Percentiles rank a stretch among this genome's conserved stretches.
These are phyloP conservation scores for Verticillium isaacii DNA, from an alignment of 2,329 filamentous ascomycete species.

Conservation along the genomic window DNA sequence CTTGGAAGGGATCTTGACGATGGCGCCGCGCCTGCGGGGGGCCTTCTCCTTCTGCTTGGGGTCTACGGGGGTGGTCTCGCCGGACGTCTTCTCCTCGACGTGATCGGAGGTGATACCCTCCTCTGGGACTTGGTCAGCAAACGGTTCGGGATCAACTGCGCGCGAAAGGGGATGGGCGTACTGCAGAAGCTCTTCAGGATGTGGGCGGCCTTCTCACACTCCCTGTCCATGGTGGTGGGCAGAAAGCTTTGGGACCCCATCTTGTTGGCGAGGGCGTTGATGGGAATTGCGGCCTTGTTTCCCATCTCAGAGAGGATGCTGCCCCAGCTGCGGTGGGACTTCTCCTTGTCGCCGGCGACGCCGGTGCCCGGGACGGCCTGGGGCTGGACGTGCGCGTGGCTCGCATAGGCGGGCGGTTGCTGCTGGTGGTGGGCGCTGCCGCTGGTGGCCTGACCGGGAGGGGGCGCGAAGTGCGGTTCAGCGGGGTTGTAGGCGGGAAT, in stretches of 20 bases:
- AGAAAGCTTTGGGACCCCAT: conserved; percentile 81
- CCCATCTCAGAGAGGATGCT: conserved; percentile 20
- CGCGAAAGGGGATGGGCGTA: conserved; percentile 31
- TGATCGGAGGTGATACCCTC: conserved; percentile 45
- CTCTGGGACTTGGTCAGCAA: conserved; percentile 25
- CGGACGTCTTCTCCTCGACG: conserved; percentile 16
- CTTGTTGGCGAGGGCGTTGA: conserved; percentile 78
- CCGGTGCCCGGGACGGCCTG: not conserved
- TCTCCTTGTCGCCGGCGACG: not conserved
- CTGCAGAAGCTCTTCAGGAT: conserved; percentile 85
- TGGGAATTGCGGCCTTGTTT: conserved; percentile 58
- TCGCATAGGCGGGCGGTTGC: conserved; percentile 1
- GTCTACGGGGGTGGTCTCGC: conserved; percentile 11
- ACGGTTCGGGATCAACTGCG: not conserved
- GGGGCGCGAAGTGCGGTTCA: conserved; percentile 4
- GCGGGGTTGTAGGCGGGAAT: conserved; percentile 10
- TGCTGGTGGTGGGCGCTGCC: not conserved
- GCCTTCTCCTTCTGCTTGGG: conserved; percentile 15
- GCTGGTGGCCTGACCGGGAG: conserved; percentile 1
- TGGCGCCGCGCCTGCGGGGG: conserved; percentile 34
- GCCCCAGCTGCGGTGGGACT: conserved; percentile 8
- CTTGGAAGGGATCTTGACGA: conserved; percentile 50
- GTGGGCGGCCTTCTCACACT: conserved; percentile 83
- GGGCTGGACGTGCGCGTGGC: not conserved
- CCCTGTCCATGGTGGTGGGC: conserved; percentile 80